Base-by-base conservation (phyloP, 768 basidiomycete species). In the Piloderma croceum region DNA sequence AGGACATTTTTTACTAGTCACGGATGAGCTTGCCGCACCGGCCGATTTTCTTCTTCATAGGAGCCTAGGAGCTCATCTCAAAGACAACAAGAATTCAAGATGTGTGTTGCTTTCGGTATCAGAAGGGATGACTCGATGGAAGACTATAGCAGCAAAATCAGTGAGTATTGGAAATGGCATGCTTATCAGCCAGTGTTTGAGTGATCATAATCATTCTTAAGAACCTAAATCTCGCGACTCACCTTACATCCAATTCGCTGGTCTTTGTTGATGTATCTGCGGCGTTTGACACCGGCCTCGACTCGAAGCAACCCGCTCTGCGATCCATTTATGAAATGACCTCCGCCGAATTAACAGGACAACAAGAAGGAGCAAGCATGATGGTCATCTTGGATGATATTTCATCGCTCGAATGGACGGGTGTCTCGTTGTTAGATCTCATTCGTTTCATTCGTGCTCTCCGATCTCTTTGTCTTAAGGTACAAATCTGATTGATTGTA, bases 321-420 rank as follows among this genome's bases (percentile, higher is more conserved):
- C 59, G 58, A 19, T 48, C 52, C 1, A 49, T 73, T 6, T 58
- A 69, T 27, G 63, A 74, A 12, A 49, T 62, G 10, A 52, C 72
- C 11, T 54, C 60, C 2, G 44, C 53, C 7, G 45, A 51, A 5
- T 45, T 73, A 3, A 35, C 45, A 11, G 40, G 21, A 18, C 17
- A 35, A 2, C 45, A 44, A 4, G 43, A 34, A 6, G 42, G 51
- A 0, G 43, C 45, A 22, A 51, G 52, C 6, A 38, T 53, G 7
- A 59, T 86, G 10, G 65, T 89, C 17, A 73, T 90, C 32, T 51
- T 89, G n/a, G 87, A 90, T 46, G 83, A 84, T 39, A 63, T 85
- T 31, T 58, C 81, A 0, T 65, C 73, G 29, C 68, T 89, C 2
- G 76, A 83, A 51, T 90, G 86, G 84, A 73, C 82, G 13, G 87